phyloP scores from a whole-genome alignment of 2,329 filamentous ascomycete species.

The Calonectria naviculata region DNA sequence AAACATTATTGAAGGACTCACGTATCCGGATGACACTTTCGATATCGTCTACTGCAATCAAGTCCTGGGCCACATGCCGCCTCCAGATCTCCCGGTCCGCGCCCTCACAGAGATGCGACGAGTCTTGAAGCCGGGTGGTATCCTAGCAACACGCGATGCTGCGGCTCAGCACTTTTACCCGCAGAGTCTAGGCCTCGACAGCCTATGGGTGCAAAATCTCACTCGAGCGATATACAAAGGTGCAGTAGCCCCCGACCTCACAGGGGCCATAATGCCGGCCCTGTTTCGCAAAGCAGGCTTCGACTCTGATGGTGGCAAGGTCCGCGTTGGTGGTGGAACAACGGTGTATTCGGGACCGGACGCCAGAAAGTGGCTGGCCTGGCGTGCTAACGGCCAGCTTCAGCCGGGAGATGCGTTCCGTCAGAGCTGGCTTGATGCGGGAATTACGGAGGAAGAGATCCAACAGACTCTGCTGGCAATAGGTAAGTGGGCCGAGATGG shows the following conservation, averaged over 20 bases:
- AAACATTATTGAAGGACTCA: conserved; percentile 24
- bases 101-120: conserved; percentile 53
- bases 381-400: conserved; percentile 6
- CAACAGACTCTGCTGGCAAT: conserved; percentile 18
- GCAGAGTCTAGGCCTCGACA: conserved; percentile 33
- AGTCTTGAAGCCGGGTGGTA: conserved; percentile 52
- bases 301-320: background rate
- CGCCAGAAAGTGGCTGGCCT: conserved; percentile 6
- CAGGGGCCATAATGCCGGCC: background rate
- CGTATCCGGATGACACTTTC: background rate
- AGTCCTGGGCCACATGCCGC: conserved; percentile 49
- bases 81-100: conserved; percentile 37
- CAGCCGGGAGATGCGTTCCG: conserved; percentile 1
- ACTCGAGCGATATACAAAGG: background rate
- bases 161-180: conserved; percentile 38
- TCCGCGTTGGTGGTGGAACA: conserved; percentile 1
- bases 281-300: conserved; percentile 2
- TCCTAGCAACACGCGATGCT: conserved; percentile 47
- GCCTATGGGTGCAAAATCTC: background rate
- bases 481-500: conserved; percentile 21
- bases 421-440: conserved; percentile 19
- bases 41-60: conserved; percentile 7
- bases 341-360: conserved; percentile 6
- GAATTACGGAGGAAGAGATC: conserved; percentile 27
- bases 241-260: background rate